Evolutionary conservation across 495 filamentous ascomycete species (phyloP).

Genomic region (Penicillium bialowiezense): DNA sequence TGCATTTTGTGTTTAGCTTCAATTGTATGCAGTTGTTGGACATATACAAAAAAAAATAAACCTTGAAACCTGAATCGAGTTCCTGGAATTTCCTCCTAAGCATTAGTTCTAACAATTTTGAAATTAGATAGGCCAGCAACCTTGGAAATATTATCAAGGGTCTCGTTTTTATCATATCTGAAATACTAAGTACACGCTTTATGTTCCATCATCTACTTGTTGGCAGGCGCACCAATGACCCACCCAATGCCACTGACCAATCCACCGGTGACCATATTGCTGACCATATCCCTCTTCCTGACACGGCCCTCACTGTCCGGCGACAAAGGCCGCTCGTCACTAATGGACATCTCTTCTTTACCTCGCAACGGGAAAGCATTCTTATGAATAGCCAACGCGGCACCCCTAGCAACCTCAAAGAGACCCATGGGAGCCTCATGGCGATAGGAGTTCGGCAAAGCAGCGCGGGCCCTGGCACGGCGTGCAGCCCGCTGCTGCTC

Average conservation of each 20-base stretch:
- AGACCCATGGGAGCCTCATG: constrained; percentile 91
- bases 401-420: constrained; percentile 86
- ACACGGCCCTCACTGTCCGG: constrained; percentile 46
- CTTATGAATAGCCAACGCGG: constrained; percentile 69
- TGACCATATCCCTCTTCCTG: constrained; percentile 78
- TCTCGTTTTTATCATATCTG: constrained; percentile 5
- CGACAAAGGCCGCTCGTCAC: constrained; percentile 19
- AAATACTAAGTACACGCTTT: neutral
- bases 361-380: constrained; percentile 55
- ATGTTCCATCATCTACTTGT: constrained; percentile 21
- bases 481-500: constrained; percentile 34
- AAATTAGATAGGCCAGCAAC: too few relatives aligned
- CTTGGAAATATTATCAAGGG: neutral
- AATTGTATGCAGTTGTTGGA: neutral
- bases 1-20: constrained; percentile 7
- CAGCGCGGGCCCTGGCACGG: constrained; percentile 37
- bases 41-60: too few relatives aligned
- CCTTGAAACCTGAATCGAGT: too few relatives aligned
- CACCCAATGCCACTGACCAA: constrained; percentile 82
- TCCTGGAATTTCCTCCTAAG: too few relatives aligned
- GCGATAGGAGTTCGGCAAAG: constrained; percentile 28
- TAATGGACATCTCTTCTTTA: constrained; percentile 17
- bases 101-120: too few relatives aligned
- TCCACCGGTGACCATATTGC: constrained; percentile 67
- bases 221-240: constrained; percentile 65